Evolutionary conservation across 139 green algal genomes (phyloP).

Genomic region (Bryopsis sp.): DNA sequence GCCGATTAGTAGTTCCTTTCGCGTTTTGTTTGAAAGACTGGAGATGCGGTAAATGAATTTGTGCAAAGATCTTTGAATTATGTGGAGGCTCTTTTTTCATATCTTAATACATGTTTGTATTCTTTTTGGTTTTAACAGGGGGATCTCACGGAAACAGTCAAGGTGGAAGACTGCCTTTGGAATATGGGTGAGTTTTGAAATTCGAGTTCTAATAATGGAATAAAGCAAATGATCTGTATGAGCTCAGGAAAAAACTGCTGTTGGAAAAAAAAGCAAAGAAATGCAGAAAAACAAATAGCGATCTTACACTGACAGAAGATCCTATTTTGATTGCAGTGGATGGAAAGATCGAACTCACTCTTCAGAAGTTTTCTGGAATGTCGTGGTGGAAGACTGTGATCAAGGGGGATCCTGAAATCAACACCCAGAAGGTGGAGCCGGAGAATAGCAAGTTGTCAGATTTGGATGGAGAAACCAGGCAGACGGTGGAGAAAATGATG

Average conservation of each 20-base stretch:
- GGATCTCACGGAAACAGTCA: conserved; percentile 62
- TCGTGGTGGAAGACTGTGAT: conserved; percentile 76
- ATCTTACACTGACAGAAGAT: conserved; percentile 7
- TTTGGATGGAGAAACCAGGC: conserved; percentile 85
- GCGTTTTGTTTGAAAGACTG: too few species aligned
- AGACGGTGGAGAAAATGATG: conserved; percentile 91
- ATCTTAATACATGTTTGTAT: not conserved
- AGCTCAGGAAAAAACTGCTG: too few species aligned
- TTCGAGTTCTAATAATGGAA: not conserved
- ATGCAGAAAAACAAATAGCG: too few species aligned
- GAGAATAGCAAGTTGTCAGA: conserved; percentile 92
- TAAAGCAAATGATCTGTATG: not conserved
- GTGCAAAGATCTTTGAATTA: conserved; percentile 1
- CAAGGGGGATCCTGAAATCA: conserved; percentile 73
- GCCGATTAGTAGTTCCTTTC: too few species aligned
- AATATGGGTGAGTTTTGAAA: conserved; percentile 39
- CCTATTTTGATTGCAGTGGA: conserved; percentile 11
- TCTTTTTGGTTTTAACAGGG: conserved; percentile 37
- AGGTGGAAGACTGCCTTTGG: conserved; percentile 86
- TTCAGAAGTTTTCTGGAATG: conserved; percentile 85
- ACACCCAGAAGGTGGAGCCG: conserved; percentile 86
- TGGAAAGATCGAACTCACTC: conserved; percentile 61
- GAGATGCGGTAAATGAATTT: too few species aligned
- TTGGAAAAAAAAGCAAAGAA: too few species aligned
- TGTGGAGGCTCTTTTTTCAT: not conserved